Percentiles rank a stretch among this genome's conserved stretches.
phyloP scores from a whole-genome alignment of 306 rosid species.

The Quercus berberidifolia region DNA sequence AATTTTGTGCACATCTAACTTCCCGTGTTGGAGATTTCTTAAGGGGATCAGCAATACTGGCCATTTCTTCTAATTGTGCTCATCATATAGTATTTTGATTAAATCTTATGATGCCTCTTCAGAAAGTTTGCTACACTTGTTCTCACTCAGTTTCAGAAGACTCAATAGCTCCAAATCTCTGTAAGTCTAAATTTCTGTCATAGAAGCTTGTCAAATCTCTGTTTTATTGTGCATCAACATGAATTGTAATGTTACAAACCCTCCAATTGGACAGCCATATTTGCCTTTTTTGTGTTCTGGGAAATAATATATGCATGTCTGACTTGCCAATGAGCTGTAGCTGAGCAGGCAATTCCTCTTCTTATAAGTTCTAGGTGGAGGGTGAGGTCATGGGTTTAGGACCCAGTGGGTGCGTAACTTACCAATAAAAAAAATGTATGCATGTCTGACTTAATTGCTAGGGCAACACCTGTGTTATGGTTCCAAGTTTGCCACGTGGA shows the following conservation, averaged over 20 bases:
- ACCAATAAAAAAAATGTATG: neutral
- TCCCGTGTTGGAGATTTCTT: neutral
- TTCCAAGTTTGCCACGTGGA: neutral
- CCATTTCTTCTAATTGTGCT: neutral
- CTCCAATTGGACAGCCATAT: neutral
- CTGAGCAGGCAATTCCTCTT: too few relatives aligned
- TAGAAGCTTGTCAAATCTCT: slow-evolving; percentile 3
- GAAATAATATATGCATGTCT: neutral
- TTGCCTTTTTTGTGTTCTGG: neutral
- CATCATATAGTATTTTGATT: neutral
- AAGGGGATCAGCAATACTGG: neutral
- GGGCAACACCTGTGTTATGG: neutral
- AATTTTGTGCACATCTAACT: neutral
- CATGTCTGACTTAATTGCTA: neutral
- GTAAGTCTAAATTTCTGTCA: slow-evolving; percentile 46
- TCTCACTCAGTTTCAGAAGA: slow-evolving; percentile 77
- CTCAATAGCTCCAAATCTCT: slow-evolving; percentile 79
- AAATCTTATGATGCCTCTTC: slow-evolving; percentile 31
- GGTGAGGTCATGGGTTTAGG: too few relatives aligned
- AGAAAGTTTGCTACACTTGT: slow-evolving; percentile 90
- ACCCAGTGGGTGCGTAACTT: too few relatives aligned
- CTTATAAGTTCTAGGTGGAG: too few relatives aligned
- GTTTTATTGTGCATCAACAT: neutral
- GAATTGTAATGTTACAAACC: neutral
- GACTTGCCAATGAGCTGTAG: neutral